Evolutionary conservation across 192 early-diverging fungal species (phyloP), one percentile per base, ranked within the genome.

Genomic region (Coemansia sp.): DNA sequence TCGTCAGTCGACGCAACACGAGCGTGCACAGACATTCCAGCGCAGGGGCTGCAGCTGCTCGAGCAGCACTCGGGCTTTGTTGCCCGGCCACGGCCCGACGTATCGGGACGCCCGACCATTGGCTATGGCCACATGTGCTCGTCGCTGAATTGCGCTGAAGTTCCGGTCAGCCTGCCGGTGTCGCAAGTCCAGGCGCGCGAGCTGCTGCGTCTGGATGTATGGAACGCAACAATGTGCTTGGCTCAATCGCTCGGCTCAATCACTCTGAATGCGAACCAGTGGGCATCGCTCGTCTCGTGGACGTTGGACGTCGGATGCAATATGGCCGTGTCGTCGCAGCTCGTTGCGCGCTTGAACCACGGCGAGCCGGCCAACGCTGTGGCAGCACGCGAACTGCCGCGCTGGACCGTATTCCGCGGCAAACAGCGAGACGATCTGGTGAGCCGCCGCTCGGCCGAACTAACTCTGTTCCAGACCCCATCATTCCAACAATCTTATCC

Each of bases 201-300:
- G 36, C 38, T 72, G 37, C 52, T 72, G 64, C 47, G 50, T 19
- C 21, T 48, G 1, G 70, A 72, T n/a, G 8, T 72, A 6, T n/a
- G 54, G 1, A 26, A 12, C 3, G 28, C 38, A 3, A 73, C 71
- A 2, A 5, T 8, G 0, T 73, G 65, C 5, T 59, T 82, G 50
- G 49, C 37, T 1, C 12, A 25, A 0, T 44, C 57, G 19, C 9
- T 78, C 51, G 42, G 4, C 14, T 11, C 1, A 0, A 15, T 57
- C 0, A 7, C 1, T 20, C 23, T 69, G 40, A 65, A 59, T 23
- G 64, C 48, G 0, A 75, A 70, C 49, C 75, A 73, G 71, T 75
- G 72, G 64, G 67, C 62, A 19, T 64, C 79, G 3, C 20, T 82
- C 57, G 53, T 55, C 1, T 76, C 74, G 11, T 82, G 72, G 64